Evolutionary conservation across 352 stramenopile genomes (phyloP), one percentile per base, ranked within the genome.

Genomic region (Globisporangium carolinianum): DNA sequence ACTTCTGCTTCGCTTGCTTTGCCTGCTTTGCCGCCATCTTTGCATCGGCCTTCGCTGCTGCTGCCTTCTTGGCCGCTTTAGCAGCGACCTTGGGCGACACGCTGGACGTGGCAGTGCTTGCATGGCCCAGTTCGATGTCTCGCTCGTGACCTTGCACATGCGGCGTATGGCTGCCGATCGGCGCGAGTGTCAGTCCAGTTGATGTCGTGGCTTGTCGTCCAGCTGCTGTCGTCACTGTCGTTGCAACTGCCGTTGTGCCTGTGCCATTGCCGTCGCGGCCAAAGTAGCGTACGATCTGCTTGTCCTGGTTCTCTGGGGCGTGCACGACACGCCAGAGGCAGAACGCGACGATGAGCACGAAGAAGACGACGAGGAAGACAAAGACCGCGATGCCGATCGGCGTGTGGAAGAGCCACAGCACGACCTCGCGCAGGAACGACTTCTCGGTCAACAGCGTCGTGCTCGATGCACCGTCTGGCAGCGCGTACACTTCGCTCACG

Each of bases 281-380:
- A 57, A 71, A 71, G 52, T 68, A 52, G 0, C 43, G 55, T 43
- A 62, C 35, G 18, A 72, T 67, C 38, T 77, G 62, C 32, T 72
- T 74, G 62, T 90, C 79, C 49, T 84, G 79, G 57, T 90, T 86
- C 50, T 90, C 80, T 0, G 80, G 80, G 3, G 80, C 74, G 52
- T 70, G 68, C 35, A 60, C 75, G 12, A 84, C 51, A n/a, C 77
- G 75, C 68, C 75, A 88, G 12, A 79, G 55, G 48, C 75, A 86
- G 60, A 78, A 87, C 46, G 67, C 62, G 5, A 73, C 63, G 32
- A 81, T 62, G 11, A 77, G 61, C 1, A 76, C 41, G 3, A 84
- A 17, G 54, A 75, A 75, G 8, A 73, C 56, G n/a, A 72, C 52
- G 4, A 67, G 46, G 47, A 84, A 73, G 15, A 69, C 55, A 38